A percentile compares a stretch with the other conserved stretches of the same genome.
Conservation (phyloP, 108 stramenopile species). For the Nannochloropsis gaditana region DNA sequence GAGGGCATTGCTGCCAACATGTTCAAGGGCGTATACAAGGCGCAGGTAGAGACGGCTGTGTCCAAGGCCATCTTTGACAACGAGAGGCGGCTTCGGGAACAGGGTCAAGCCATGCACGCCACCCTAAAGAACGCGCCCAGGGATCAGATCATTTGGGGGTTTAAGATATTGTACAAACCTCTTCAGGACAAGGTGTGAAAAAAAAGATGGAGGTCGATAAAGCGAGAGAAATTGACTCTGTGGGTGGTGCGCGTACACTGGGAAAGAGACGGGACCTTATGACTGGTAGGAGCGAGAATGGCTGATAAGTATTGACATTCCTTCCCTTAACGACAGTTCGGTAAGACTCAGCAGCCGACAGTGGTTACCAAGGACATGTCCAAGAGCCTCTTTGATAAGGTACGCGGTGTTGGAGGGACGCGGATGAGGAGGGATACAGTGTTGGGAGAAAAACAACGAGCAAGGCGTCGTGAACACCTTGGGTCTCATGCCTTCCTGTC, state of each 20-base stretch:
- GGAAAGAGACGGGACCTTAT: not conserved
- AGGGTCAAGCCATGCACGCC: not conserved
- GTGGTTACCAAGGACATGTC: not conserved
- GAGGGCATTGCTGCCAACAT: not conserved
- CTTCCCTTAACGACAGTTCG: not conserved
- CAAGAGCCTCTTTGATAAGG: conserved; percentile 1
- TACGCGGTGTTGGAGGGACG: not conserved
- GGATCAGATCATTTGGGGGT: conserved; percentile 13
- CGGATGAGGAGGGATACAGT: not conserved
- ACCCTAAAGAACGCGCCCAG: not conserved
- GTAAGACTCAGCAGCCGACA: not conserved
- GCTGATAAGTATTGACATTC: not conserved
- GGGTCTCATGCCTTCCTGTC: not conserved
- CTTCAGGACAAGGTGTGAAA: not conserved
- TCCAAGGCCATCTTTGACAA: not conserved
- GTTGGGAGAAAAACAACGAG: not conserved
- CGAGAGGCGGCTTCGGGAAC: not conserved
- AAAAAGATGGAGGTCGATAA: no score
- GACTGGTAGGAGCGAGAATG: not conserved
- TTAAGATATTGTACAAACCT: conserved; percentile 8
- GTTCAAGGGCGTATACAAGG: not conserved
- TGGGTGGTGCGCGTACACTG: not conserved
- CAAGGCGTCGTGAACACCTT: not conserved
- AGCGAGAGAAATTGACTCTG: not conserved
- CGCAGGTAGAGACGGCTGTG: conserved; percentile 12